These are phyloP conservation scores for Rubroboletus satanas DNA, from an alignment of 768 basidiomycete genomes.

Conservation along the genomic window DNA sequence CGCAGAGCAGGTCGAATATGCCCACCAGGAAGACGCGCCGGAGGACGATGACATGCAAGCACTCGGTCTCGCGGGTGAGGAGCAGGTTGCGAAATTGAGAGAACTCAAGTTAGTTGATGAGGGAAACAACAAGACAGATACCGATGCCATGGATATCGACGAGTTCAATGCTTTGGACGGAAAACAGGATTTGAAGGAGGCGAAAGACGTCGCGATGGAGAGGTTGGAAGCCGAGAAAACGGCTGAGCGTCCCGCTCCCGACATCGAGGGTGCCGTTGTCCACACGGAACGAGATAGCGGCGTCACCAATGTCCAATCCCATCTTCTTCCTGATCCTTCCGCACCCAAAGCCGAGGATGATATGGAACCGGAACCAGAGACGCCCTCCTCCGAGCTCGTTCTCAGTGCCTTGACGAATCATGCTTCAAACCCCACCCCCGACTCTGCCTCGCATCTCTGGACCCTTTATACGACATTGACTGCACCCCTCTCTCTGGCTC, in stretches of 20 bases:
- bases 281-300: conserved; percentile 27
- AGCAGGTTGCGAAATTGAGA: conserved; percentile 75
- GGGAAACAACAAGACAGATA: conserved; percentile 37
- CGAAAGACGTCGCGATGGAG: conserved; percentile 23
- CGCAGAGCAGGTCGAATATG: conserved; percentile 66
- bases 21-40: conserved; percentile 56
- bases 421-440: conserved; percentile 18
- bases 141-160: conserved; percentile 50
- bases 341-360: conserved; percentile 30
- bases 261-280: conserved; percentile 47
- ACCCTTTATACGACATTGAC: conserved; percentile 87
- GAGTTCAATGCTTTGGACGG: conserved; percentile 16
- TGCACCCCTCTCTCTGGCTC: conserved; percentile 81
- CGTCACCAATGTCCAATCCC: neutral
- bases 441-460: conserved; percentile 73
- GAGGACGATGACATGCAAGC: conserved; percentile 78
- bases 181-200: conserved; percentile 26
- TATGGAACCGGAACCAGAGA: conserved; percentile 15
- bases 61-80: conserved; percentile 80
- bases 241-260: conserved; percentile 23
- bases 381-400: conserved; percentile 18
- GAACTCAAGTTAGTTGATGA: conserved; percentile 77
- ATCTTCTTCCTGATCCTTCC: conserved; percentile 24
- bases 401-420: conserved; percentile 19
- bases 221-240: conserved; percentile 29